Percentiles rank a stretch among this genome's conserved stretches.
Evolutionary conservation across 352 stramenopile species (phyloP).

Genomic region (Phytophthora hybrid): DNA sequence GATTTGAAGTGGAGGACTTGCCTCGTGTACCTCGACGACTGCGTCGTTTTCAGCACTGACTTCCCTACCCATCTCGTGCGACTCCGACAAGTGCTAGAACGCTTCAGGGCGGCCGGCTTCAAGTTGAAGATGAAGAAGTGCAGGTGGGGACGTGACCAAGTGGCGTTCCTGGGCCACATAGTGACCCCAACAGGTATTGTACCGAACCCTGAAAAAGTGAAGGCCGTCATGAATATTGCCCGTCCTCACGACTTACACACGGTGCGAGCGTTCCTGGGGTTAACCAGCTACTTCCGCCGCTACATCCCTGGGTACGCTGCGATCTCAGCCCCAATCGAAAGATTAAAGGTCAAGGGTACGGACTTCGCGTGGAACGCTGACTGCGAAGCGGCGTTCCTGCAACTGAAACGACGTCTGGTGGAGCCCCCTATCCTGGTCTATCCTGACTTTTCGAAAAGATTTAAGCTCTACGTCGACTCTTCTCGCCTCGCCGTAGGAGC

Average conservation of each 20-base stretch:
- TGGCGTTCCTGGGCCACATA: too few relatives aligned
- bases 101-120: not conserved
- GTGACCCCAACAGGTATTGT: too few relatives aligned
- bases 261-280: not conserved
- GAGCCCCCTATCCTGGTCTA: slow-evolving; percentile 8
- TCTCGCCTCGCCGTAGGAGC: too few relatives aligned
- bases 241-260: not conserved
- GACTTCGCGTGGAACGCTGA: not conserved
- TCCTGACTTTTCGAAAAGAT: not conserved
- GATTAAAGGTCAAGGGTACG: slow-evolving; percentile 1
- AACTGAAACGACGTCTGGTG: not conserved
- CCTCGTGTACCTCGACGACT: not conserved
- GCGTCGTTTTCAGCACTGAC: slow-evolving; percentile 6
- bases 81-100: not conserved
- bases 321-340: not conserved
- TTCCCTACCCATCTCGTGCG: slow-evolving; percentile 6
- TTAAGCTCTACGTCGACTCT: too few relatives aligned
- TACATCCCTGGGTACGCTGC: slow-evolving; percentile 10
- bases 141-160: too few relatives aligned
- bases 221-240: too few relatives aligned
- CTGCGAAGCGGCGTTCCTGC: slow-evolving; percentile 3
- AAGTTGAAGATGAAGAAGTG: too few relatives aligned
- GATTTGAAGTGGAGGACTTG: slow-evolving; percentile 8
- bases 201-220: too few relatives aligned
- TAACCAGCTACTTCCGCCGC: not conserved